Conservation (phyloP, 352 stramenopile genomes). For the Phytophthora colocasiae region DNA sequence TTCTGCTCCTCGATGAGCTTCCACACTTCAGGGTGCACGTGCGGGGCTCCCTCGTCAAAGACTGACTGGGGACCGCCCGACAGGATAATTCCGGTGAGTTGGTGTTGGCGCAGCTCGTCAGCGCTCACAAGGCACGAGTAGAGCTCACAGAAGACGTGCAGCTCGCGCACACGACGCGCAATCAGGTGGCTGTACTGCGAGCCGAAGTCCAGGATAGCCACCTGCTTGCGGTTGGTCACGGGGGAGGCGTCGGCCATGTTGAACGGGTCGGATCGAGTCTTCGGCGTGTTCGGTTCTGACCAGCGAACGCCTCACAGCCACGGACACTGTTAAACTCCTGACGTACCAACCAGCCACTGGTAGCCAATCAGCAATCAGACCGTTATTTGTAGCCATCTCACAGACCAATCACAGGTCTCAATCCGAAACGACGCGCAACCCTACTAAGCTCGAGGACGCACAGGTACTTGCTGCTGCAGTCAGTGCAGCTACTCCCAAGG, state of each 20-base stretch:
- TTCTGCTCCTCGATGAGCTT: constrained; percentile 96
- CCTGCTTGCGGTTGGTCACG: constrained; percentile 93
- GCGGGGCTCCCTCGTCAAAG: constrained; percentile 96
- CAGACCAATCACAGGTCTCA: constrained; percentile 40
- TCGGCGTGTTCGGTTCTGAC: constrained; percentile 41
- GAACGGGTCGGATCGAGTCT: constrained; percentile 30
- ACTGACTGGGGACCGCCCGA: constrained; percentile 97
- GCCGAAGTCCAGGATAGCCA: constrained; percentile 99
- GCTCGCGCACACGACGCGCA: constrained; percentile 96
- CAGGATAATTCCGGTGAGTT: constrained; percentile 98
- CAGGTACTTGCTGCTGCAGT: constrained; percentile 17
- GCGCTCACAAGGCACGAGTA: constrained; percentile 97
- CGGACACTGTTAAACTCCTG: not conserved
- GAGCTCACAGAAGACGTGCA: constrained; percentile 99
- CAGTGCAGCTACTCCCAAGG: constrained; percentile 37
- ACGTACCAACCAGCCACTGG: constrained; percentile 22
- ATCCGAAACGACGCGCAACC: constrained; percentile 30
- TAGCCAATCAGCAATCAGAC: constrained; percentile 31
- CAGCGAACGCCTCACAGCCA: constrained; percentile 8
- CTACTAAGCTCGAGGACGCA: constrained; percentile 14
- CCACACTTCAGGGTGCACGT: constrained; percentile 96
- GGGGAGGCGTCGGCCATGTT: constrained; percentile 73
- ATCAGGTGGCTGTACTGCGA: constrained; percentile 99
- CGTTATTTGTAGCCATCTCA: constrained; percentile 19
- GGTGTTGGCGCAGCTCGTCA: constrained; percentile 93